phyloP scores from a whole-genome alignment of 331 rosid genomes.

The Spiraea crenata region DNA sequence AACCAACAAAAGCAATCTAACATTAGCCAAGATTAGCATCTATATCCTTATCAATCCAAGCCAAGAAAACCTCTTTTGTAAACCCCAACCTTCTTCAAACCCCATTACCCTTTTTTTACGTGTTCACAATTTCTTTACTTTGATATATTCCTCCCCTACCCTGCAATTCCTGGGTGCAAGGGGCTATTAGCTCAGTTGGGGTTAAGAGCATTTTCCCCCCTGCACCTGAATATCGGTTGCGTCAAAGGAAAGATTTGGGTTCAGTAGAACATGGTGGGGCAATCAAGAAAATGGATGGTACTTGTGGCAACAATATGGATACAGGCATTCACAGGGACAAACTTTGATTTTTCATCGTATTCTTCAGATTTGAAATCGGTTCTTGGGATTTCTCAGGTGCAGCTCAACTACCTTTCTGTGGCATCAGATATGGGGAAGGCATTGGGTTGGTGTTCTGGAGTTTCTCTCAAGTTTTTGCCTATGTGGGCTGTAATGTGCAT shows the following conservation, averaged over 20 bases:
- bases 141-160: too few species aligned
- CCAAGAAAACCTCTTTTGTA: neutral
- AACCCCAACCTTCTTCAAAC: slow-evolving; percentile 8
- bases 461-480: slow-evolving; percentile 51
- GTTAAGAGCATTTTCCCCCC: neutral
- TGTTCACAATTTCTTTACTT: too few species aligned
- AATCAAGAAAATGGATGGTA: slow-evolving; percentile 59
- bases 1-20: neutral
- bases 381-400: slow-evolving; percentile 58
- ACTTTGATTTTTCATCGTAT: slow-evolving; percentile 72
- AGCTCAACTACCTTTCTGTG: slow-evolving; percentile 61
- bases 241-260: neutral
- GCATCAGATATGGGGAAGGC: slow-evolving; percentile 76
- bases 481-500: slow-evolving; percentile 56
- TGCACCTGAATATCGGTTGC: neutral
- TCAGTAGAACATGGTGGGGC: slow-evolving; percentile 26
- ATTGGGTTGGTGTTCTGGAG: slow-evolving; percentile 74
- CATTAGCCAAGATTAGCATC: neutral
- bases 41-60: neutral
- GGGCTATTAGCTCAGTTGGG: too few species aligned
- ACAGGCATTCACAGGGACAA: slow-evolving; percentile 74
- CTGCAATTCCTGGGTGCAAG: neutral
- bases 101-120: neutral
- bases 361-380: slow-evolving; percentile 57
- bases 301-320: slow-evolving; percentile 55